Base-by-base conservation (phyloP, 768 basidiomycete species). In the Panaeolus papilionaceus region DNA sequence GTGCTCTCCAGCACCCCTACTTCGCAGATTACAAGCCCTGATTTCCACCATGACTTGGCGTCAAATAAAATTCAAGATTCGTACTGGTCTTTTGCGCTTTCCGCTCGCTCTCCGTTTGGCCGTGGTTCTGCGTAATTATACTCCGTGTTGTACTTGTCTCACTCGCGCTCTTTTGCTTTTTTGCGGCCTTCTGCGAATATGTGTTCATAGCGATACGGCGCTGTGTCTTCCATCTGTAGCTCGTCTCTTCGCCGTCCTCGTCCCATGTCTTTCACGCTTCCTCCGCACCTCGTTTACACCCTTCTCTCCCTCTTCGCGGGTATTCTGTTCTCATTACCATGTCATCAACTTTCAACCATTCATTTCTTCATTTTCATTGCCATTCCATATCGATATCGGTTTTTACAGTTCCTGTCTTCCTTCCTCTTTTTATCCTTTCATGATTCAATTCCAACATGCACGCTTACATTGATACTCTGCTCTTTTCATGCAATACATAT, bases 1-100 rank as follows among this genome's bases (percentile, higher is more conserved):
- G 85, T 38, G 84, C 85, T 6, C 78, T 88, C 51, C 64, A 75
- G 49, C 86, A 88, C 69, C 83, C 83, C 3, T 88, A 86, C 72
- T 84, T 85, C 67, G 77, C 79, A 38, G 81, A 81, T 69, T 85
- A 80, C 70, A 74, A 74, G 37, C 70, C 77, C 16, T 58, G 54
- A 58, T 58, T 58, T 4, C 12, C 11, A 6, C 33, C 26, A 58
- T 18, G 3, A 10, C 26, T n/a, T 5, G 26, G n/a, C 51, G 33
- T 26, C 54, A 58, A 58, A 23, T 23, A 49, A 58, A 58, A 33
- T 33, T 16, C 26, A 58, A 58, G 26, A 51, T 9, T 12, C n/a
- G 23, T 51, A 26, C 20, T 51, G 47, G 26, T 51, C 20, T 51
- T 51, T 6, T 23, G 47, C 18, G 47, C 23, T 26, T 10, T 51